A percentile compares a stretch with the other conserved stretches of the same genome.
Conservation (phyloP, 345 rosid species). For the Euphorbia lathyris region DNA sequence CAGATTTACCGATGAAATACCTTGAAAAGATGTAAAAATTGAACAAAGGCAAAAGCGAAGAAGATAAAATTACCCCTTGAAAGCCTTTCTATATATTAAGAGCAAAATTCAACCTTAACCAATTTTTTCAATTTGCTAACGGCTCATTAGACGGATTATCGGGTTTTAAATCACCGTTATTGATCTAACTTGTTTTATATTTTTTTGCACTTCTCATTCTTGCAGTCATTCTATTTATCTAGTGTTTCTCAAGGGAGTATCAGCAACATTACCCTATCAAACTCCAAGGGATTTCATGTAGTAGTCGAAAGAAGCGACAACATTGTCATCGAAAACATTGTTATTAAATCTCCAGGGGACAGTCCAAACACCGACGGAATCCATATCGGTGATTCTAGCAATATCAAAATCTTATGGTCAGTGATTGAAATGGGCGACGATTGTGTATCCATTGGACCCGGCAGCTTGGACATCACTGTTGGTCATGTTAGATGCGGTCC, state of each 20-base stretch:
- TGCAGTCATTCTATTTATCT: slow-evolving; percentile 41
- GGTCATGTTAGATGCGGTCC: slow-evolving; percentile 40
- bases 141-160: too few species aligned
- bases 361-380: slow-evolving; percentile 76
- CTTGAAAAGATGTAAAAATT: too few species aligned
- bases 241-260: slow-evolving; percentile 39
- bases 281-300: slow-evolving; percentile 52
- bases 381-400: slow-evolving; percentile 42
- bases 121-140: too few species aligned
- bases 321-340: slow-evolving; percentile 30
- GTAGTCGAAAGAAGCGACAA: slow-evolving; percentile 26
- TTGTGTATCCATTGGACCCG: slow-evolving; percentile 57
- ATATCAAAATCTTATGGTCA: slow-evolving; percentile 36
- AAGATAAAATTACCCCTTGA: too few species aligned
- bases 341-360: slow-evolving; percentile 40
- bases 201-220: neutral
- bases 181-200: too few species aligned
- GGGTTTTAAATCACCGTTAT: too few species aligned
- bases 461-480: slow-evolving; percentile 37
- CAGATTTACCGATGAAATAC: too few species aligned
- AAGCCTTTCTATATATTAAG: too few species aligned
- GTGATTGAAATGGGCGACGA: slow-evolving; percentile 54
- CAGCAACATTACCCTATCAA: slow-evolving; percentile 31
- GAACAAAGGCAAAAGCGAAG: too few species aligned
- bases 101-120: too few species aligned